These are phyloP conservation scores for Sugiyamaella pinicola DNA, from an alignment of 1,139 yeast species.

Conservation along the genomic window DNA sequence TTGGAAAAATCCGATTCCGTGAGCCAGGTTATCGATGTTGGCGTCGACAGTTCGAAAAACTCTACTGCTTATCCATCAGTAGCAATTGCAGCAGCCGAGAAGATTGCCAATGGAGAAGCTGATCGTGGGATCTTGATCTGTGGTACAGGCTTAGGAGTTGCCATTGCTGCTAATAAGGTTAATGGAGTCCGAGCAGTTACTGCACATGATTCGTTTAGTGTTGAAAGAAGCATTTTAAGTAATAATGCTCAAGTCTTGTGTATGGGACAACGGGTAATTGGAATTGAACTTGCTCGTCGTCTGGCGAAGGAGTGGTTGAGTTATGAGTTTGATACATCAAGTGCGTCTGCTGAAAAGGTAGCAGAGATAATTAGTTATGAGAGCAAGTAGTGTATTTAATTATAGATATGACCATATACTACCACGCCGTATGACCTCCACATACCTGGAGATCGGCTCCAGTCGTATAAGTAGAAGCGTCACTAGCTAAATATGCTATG, in stretches of 20 bases:
- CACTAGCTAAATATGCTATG: constrained; percentile 67
- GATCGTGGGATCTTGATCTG: constrained; percentile 51
- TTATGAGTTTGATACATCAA: constrained; percentile 46
- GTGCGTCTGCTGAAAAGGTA: constrained; percentile 51
- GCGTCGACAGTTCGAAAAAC: constrained; percentile 41
- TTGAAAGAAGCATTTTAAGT: constrained; percentile 49
- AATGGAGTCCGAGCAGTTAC: constrained; percentile 53
- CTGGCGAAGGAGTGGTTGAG: constrained; percentile 50
- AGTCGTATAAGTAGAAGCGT: constrained; percentile 75
- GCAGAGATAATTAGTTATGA: constrained; percentile 43
- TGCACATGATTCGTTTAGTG: constrained; percentile 52
- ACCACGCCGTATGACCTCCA: constrained; percentile 76
- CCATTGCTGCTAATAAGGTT: constrained; percentile 52
- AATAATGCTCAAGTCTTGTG: constrained; percentile 51
- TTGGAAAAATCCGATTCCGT: constrained; percentile 42
- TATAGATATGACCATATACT: constrained; percentile 20
- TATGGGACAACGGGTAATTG: constrained; percentile 54
- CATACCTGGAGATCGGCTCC: constrained; percentile 78
- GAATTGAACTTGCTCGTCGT: constrained; percentile 49
- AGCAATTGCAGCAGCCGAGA: constrained; percentile 50
- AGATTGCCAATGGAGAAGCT: constrained; percentile 46
- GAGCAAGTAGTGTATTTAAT: constrained; percentile 5
- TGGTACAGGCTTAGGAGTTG: constrained; percentile 54
- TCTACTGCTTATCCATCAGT: constrained; percentile 48
- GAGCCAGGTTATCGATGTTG: constrained; percentile 46